Evolutionary conservation across 768 basidiomycete species (phyloP), one percentile per base, ranked within the genome.

Genomic region (Mycena kentingensis): DNA sequence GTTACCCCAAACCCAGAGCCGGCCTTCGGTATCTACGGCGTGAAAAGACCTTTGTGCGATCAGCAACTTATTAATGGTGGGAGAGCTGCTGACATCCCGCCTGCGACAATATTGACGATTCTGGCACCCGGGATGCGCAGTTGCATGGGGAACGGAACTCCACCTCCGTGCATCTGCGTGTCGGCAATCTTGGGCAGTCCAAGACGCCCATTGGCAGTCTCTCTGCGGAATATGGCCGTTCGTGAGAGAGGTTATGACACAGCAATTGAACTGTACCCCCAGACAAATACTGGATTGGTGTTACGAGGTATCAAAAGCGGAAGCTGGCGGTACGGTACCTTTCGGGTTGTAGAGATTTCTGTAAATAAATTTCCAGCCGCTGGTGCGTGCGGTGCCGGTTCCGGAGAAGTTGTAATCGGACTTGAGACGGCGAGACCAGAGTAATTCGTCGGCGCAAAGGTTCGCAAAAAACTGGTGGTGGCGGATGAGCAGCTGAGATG

Each of bases 311-410:
- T 34, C 32, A 31, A 46, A 27, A 39, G 18, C 39, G 37, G 51
- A 3, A 29, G 27, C 18, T 19, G 15, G n/a, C 34, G 25, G 18
- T 16, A 34, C n/a, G 49, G 22, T 52, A 90, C 89, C 89, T 84
- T 82, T 84, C 74, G 66, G 88, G 52, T 77, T 76, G 48, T 70
- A 80, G 21, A 95, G 70, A 5, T 88, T 82, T 41, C 74, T 76
- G 71, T 93, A 95, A 32, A 95, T 82, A 60, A 83, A 78, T 68
- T 86, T 88, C 84, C 87, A 95, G 13, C 91, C 91, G 37, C 70
- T 82, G 12, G 78, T 82, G 18, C 93, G 75, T 13, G 92, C 92
- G 1, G 87, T 92, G 35, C 77, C 79, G 34, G 78, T 74, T 3
- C 80, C 81, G 7, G 86, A 78, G 61, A 91, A 94, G 68, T 92